Percentiles rank a stretch among this genome's conserved stretches.
Conservation (phyloP, 805 yeast species). For the Kodamaea kakaduensis region DNA sequence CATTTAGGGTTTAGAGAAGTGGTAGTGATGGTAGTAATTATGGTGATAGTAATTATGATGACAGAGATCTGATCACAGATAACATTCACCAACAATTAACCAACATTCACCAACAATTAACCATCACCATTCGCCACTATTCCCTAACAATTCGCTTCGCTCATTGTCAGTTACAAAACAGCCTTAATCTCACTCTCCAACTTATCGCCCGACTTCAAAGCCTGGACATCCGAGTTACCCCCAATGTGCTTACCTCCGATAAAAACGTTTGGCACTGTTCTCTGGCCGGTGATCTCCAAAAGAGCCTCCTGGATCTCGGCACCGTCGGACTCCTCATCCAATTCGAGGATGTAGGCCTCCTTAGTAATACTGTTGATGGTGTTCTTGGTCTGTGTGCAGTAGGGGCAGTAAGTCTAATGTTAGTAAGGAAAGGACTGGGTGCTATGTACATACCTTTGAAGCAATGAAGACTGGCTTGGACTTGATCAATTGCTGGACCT, state of each 20-base stretch:
- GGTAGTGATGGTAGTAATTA: too few species aligned
- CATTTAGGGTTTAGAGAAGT: too few species aligned
- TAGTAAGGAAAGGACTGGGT: not conserved
- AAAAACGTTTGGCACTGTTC: conserved; percentile 90
- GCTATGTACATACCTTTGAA: conserved; percentile 56
- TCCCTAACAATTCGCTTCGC: too few species aligned
- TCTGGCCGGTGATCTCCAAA: conserved; percentile 75
- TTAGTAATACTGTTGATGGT: conserved; percentile 37
- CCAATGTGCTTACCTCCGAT: conserved; percentile 92
- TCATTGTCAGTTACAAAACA: conserved; percentile 29
- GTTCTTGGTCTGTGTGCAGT: conserved; percentile 40
- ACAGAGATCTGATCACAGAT: too few species aligned
- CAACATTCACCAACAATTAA: too few species aligned
- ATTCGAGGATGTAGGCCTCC: conserved; percentile 53
- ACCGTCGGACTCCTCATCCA: conserved; percentile 64
- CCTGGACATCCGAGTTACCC: conserved; percentile 87
- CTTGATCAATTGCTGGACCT: conserved; percentile 62
- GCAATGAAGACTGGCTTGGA: conserved; percentile 73
- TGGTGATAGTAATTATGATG: too few species aligned
- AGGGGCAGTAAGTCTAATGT: conserved; percentile 42
- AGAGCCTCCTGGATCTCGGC: conserved; percentile 77
- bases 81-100: too few species aligned
- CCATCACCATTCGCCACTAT: too few species aligned
- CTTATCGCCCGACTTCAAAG: conserved; percentile 57
- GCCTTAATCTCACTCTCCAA: conserved; percentile 45